A percentile compares a stretch with the other conserved stretches of the same genome.
These are phyloP conservation scores for Herpetospermum pedunculosum DNA, from an alignment of 306 rosid genomes.

Conservation along the genomic window DNA sequence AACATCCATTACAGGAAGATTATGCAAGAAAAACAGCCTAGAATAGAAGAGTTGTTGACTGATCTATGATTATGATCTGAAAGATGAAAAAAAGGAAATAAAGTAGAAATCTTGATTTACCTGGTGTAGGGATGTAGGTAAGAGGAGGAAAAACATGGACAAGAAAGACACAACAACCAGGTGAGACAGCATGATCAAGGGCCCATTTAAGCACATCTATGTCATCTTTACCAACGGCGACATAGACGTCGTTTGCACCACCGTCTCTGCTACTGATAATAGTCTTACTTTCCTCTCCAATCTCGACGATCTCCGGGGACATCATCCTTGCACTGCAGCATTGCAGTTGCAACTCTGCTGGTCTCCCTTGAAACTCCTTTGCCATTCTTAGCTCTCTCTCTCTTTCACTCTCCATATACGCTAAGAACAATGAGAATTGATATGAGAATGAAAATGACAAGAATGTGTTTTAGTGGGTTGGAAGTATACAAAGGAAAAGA, in stretches of 20 bases:
- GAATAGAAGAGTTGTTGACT: background rate
- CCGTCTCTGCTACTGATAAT: conserved; percentile 13
- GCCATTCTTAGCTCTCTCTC: conserved; percentile 29
- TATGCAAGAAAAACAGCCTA: background rate
- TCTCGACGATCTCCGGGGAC: conserved; percentile 56
- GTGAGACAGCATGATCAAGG: conserved; percentile 50
- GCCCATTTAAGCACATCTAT: conserved; percentile 60
- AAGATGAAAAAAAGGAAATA: background rate
- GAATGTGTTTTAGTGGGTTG: conserved; percentile 23
- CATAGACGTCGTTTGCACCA: conserved; percentile 46
- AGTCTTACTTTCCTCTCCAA: conserved; percentile 35
- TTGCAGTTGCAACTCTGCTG: conserved; percentile 20
- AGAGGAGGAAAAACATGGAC: conserved; percentile 60
- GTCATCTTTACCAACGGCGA: conserved; percentile 67
- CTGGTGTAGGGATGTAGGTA: conserved; percentile 62
- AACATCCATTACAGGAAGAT: background rate
- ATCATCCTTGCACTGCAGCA: conserved; percentile 11
- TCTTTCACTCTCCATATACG: conserved; percentile 11
- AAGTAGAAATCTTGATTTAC: conserved; percentile 19
- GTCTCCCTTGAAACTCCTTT: conserved; percentile 14
- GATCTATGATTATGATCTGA: background rate
- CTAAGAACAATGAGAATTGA: conserved; percentile 8
- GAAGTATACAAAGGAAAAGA: conserved; percentile 15
- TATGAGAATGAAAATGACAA: conserved; percentile 22
- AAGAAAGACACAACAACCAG: conserved; percentile 50